A percentile compares a stretch with the other conserved stretches of the same genome.
Evolutionary conservation across 768 basidiomycete genomes (phyloP).

Genomic region (Leccinellum rugosiceps): DNA sequence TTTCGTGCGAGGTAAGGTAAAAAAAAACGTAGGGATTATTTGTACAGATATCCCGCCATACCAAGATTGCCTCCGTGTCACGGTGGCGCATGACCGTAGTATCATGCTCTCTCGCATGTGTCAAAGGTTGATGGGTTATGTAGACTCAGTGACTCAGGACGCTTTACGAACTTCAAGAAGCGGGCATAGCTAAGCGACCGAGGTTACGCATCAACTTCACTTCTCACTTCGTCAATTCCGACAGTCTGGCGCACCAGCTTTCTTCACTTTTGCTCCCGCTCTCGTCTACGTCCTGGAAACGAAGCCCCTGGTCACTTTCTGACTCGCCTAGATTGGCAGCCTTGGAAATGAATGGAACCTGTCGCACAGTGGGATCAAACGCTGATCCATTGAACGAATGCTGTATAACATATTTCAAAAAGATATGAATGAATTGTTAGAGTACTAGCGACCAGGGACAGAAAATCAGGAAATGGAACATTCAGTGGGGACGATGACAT

Average conservation of each 20-base stretch:
- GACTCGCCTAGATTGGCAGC: not conserved
- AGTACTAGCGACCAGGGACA: slow-evolving; percentile 6
- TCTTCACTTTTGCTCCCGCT: not conserved
- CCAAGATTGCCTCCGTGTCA: not conserved
- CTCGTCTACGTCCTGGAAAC: slow-evolving; percentile 3
- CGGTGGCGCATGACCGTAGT: not conserved
- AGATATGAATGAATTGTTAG: slow-evolving; percentile 12
- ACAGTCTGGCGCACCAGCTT: not conserved
- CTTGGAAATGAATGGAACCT: slow-evolving; percentile 4
- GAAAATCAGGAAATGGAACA: not conserved
- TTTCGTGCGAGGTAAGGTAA: too few species aligned
- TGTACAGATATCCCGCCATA: too few species aligned
- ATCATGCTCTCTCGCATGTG: not conserved
- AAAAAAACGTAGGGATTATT: too few species aligned
- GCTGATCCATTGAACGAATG: slow-evolving; percentile 8
- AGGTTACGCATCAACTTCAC: not conserved
- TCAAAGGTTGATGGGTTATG: not conserved
- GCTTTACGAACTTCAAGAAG: too few species aligned
- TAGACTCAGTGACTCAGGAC: not conserved
- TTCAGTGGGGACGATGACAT: not conserved
- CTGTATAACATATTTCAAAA: slow-evolving; percentile 18
- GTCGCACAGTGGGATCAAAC: slow-evolving; percentile 1
- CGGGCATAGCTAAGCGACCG: not conserved
- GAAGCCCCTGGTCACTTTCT: not conserved
- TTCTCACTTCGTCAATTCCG: not conserved